Base-by-base conservation (phyloP, 768 basidiomycete genomes). In the Boletus edulis region DNA sequence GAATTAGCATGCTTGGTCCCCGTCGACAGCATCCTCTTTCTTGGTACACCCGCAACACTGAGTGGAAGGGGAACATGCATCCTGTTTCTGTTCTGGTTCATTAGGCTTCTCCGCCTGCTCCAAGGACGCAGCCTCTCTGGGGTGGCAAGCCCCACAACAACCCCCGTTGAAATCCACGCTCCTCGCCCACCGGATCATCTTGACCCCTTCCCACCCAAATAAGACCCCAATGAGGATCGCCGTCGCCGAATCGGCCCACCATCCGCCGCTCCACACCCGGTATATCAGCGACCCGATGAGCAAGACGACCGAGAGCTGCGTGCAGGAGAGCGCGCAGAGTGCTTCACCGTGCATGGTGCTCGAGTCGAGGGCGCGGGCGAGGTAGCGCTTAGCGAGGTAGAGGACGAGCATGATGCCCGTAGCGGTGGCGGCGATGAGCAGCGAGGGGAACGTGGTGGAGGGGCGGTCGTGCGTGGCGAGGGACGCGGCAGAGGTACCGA, bases 291-390 rank as follows among this genome's bases (percentile, higher is more conserved):
- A 69, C 1, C 78, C 78, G 5, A 73, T 42, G 56, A 79, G 74
- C n/a, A 80, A 60, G 1, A 79, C 76, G 27, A 66, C 35, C 3
- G 75, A 77, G 32, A 79, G 70, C 46, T 79, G 70, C 24, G 71
- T 66, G 60, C 78, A 79, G 18, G 67, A 70, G n/a, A 79, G 70
- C 0, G 75, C 71, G 43, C 78, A 79, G 34, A 70, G 68, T 0
- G 78, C 75, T 59, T 79, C 78, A 31, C 76, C 75, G 24, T 71
- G 53, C 62, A 79, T 75, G 6, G 72, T 64, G 49, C 73, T 75
- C 55, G 77, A 79, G 60, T 79, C 62, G 31, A 78, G 72, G 3
- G 72, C 69, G 11, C 60, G 66, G 2, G 77, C 75, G 22, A 79
- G 74, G 55, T 72, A 73, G 5, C 75, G 75, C 56, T 79, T 79